Base-by-base conservation (phyloP, 148 eudicot genomes). In the Rhododendron ovatum region DNA sequence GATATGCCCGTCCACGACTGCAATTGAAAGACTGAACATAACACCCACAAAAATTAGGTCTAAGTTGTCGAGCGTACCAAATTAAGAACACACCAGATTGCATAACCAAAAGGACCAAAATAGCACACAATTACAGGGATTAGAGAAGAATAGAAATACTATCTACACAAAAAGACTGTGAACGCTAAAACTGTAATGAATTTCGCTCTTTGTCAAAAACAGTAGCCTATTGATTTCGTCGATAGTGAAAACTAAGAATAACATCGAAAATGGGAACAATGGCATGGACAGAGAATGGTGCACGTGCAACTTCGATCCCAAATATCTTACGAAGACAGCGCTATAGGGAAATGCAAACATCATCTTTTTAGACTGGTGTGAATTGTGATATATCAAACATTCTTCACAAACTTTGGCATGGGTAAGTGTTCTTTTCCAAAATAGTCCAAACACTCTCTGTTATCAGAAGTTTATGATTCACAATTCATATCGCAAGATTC, bases 1-100 rank as follows among this genome's bases (percentile, higher is more conserved):
- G 93, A 89, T 89, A 93, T n/a, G 93, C 95, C 81, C 90, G 88
- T 85, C 93, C 95, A 88, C 80, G 86, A 41, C 90, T 87, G 87
- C 95, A 90, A 82, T 80, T 93, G 93, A 93, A 93, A 55, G 95
- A 88, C 95, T 93, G 91, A 82, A 30, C 88, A 61, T 73, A 79
- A 84, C 20, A 89, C 67, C 86, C 24, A 17, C 81, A 57, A 57
- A 30, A 79, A 87, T 86, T 53, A 89, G 84, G 37, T 76, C 77
- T 17, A 63, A n/a, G 15, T 48, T 55, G 85, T 80, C 4, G 13
- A 81, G 41, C 33, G 1, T 10, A 74, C 20, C 43, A 81, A 78
- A 20, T 39, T 57, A 53, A 30, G 39, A 6, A 71, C 22, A 48
- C 63, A 17, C 18, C 30, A 20, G 30, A 47, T 71, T 74, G 12